phyloP scores from a whole-genome alignment of 495 filamentous ascomycete genomes.

The Collariella sp. region DNA sequence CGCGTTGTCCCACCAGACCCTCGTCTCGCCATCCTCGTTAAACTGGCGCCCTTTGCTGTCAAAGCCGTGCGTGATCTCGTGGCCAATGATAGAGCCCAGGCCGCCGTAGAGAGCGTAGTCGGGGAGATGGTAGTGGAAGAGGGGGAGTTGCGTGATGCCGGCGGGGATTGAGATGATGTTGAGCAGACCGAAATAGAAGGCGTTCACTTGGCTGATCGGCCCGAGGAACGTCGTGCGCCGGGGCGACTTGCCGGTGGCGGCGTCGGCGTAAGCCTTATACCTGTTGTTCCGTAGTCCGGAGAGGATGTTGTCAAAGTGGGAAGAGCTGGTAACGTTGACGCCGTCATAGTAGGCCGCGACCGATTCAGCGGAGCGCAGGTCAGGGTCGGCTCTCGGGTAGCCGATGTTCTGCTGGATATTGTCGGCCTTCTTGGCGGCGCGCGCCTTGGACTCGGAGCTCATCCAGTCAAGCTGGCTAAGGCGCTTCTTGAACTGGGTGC shows the following conservation, averaged over 20 bases:
- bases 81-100: conserved; percentile 33
- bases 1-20: conserved; percentile 61
- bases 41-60: conserved; percentile 61
- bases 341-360: conserved; percentile 51
- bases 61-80: conserved; percentile 69
- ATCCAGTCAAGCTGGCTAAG: conserved; percentile 58
- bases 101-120: conserved; percentile 61
- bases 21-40: conserved; percentile 57
- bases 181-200: conserved; percentile 54
- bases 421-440: conserved; percentile 58
- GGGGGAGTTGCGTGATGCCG: conserved; percentile 63
- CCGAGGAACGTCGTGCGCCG: conserved; percentile 56
- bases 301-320: conserved; percentile 53
- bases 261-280: conserved; percentile 43
- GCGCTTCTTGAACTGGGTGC: conserved; percentile 48
- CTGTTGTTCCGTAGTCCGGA: conserved; percentile 36
- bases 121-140: conserved; percentile 55
- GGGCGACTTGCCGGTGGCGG: conserved; percentile 54
- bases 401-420: conserved; percentile 70
- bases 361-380: conserved; percentile 50
- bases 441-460: conserved; percentile 52
- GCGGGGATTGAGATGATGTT: conserved; percentile 68
- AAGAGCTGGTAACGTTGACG: conserved; percentile 45
- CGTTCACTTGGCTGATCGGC: conserved; percentile 52
- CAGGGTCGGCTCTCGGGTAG: conserved; percentile 46